Evolutionary conservation across 1,284 basidiomycete genomes (phyloP).

Genomic region (Dichomitus squalens): DNA sequence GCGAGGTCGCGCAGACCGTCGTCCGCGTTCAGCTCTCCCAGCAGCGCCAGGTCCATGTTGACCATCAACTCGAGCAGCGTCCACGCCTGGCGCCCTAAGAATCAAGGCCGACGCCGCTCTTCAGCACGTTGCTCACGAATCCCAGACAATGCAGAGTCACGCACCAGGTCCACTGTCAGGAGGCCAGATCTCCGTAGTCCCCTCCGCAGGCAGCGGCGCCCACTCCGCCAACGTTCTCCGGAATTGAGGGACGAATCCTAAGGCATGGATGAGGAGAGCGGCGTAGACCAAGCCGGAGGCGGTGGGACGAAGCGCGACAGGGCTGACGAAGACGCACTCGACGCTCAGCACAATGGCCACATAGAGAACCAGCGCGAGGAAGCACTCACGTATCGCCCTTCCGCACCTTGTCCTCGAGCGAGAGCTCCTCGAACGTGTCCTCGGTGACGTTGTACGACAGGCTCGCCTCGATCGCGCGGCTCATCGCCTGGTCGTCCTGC

Average conservation of each 20-base stretch:
- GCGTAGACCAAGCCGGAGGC: conserved; percentile 53
- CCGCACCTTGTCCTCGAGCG: conserved; percentile 53
- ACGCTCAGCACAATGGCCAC: conserved; percentile 1
- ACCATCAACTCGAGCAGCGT: conserved; percentile 63
- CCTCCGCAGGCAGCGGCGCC: conserved; percentile 34
- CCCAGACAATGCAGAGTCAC: conserved; percentile 18
- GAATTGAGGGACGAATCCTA: conserved; percentile 71
- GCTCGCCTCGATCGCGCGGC: conserved; percentile 68
- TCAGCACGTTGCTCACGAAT: too few species aligned
- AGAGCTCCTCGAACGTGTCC: conserved; percentile 41
- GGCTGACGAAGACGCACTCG: conserved; percentile 42
- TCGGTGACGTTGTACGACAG: conserved; percentile 40
- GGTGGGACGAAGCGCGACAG: conserved; percentile 66
- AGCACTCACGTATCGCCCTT: conserved; percentile 56
- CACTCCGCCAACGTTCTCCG: conserved; percentile 52
- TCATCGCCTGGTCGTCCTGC: conserved; percentile 59
- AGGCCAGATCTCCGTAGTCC: conserved; percentile 8
- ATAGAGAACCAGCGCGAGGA: background rate
- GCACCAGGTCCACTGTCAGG: conserved; percentile 38
- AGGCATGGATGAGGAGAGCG: conserved; percentile 60
- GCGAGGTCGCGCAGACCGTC: conserved; percentile 36
- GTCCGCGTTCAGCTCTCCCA: conserved; percentile 46
- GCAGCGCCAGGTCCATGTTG: conserved; percentile 56
- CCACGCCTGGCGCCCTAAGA: conserved; percentile 45
- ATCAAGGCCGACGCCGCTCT: background rate